phyloP scores from a whole-genome alignment of 768 basidiomycete species.

The Phylloporus rhodoxanthus region DNA sequence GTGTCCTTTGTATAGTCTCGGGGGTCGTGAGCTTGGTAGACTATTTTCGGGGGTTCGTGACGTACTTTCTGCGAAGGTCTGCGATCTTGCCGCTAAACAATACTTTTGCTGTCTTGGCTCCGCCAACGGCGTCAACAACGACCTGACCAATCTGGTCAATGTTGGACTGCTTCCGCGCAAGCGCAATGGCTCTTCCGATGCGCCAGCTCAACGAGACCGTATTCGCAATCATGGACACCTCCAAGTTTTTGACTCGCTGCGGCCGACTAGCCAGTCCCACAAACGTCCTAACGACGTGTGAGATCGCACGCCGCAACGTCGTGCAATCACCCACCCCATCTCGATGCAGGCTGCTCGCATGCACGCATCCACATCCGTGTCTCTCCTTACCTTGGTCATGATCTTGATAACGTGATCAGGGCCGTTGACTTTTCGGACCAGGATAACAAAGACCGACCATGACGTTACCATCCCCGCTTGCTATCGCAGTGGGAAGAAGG shows the following conservation, averaged over 20 bases:
- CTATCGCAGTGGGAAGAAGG: conserved; percentile 31
- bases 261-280: conserved; percentile 43
- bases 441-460: conserved; percentile 17
- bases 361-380: conserved; percentile 38
- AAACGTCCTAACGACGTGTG: conserved; percentile 27
- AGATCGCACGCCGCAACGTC: background rate
- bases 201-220: conserved; percentile 59
- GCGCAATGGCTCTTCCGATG: conserved; percentile 53
- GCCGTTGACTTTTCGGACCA: background rate
- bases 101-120: conserved; percentile 31
- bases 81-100: conserved; percentile 59
- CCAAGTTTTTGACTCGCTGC: conserved; percentile 31
- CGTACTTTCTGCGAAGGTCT: conserved; percentile 38
- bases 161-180: conserved; percentile 43
- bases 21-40: background rate
- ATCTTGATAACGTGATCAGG: conserved; percentile 22
- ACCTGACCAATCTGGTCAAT: conserved; percentile 34
- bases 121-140: conserved; percentile 35
- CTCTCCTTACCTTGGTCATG: conserved; percentile 41
- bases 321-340: conserved; percentile 36
- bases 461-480: conserved; percentile 37
- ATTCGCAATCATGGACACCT: conserved; percentile 41
- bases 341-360: conserved; percentile 45
- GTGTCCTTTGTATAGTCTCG: conserved; percentile 35
- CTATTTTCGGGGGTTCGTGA: background rate